Conservation (phyloP, 2,329 filamentous ascomycete species). For the Blumeria graminis region DNA sequence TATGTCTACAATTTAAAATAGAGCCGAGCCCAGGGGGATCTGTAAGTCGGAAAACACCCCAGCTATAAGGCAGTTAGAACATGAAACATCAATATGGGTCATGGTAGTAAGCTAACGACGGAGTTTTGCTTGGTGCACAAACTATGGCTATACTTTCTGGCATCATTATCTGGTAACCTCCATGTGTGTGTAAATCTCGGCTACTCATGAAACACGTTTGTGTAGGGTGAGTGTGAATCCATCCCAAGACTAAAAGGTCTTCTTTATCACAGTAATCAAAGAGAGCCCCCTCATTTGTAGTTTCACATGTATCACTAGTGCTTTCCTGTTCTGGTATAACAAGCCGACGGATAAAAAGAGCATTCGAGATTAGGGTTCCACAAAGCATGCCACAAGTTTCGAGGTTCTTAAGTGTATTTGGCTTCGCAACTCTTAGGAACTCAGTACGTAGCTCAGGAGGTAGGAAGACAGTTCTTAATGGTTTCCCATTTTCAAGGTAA, state of each 20-base stretch:
- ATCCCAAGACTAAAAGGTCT: conserved; percentile 20
- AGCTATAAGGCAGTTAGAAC: conserved; percentile 24
- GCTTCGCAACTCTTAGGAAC: conserved; percentile 50
- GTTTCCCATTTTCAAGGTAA: conserved; percentile 71
- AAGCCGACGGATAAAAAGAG: conserved; percentile 69
- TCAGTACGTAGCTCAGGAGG: conserved; percentile 46
- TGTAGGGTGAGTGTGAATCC: conserved; percentile 94
- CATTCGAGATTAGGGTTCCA: conserved; percentile 75
- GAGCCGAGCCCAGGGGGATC: conserved; percentile 74
- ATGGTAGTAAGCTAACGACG: conserved; percentile 31
- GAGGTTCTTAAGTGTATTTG: conserved; percentile 59
- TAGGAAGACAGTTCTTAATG: conserved; percentile 70
- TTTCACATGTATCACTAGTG: conserved; percentile 87
- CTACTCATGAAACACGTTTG: conserved; percentile 98
- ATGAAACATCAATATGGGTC: background rate
- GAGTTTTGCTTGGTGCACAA: conserved; percentile 61
- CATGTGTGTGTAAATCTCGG: conserved; percentile 78
- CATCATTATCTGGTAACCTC: conserved; percentile 88
- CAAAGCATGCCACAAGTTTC: conserved; percentile 93
- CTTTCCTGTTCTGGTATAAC: conserved; percentile 78
- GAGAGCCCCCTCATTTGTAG: conserved; percentile 58
- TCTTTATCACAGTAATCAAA: conserved; percentile 51
- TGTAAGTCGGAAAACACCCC: conserved; percentile 80
- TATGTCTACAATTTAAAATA: conserved; percentile 56
- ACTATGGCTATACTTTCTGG: conserved; percentile 93